Base-by-base conservation (phyloP, 148 eudicot genomes). In the Rhododendron henanense region DNA sequence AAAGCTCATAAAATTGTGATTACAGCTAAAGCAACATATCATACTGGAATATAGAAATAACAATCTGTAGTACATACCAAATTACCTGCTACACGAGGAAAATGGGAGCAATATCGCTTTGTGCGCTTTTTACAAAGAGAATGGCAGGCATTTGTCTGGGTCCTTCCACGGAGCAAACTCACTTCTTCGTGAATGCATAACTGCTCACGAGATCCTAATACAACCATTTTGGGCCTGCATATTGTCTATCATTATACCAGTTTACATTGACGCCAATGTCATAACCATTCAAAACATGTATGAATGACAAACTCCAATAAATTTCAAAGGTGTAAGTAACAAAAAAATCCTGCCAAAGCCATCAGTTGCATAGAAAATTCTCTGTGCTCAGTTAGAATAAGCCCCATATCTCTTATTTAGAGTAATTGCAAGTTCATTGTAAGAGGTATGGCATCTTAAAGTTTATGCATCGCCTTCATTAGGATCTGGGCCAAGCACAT, bases 191-290 rank as follows among this genome's bases (percentile, higher is more conserved):
- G 98, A 86, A 97, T 97, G 94, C 99, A 97, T 83, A 95, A 87
- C 79, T 97, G 99, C 90, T 97, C 99, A 33, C 99, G 96, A 85
- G 99, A 97, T 88, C 99, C 99, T 88, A 97, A 86, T n/a, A 94
- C 92, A 65, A 91, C 93, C 99, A 97, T 97, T 90, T 93, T 97
- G 81, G 98, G 99, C 93, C 99, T 97, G 94, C 91, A 89, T 59
- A 76, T 87, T n/a, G 71, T 84, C 57, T 31, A 53, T 37, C 63
- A 44, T 47, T 61, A 73, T 69, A 44, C 53, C 16, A 78, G 14
- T 53, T 41, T 7, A 78, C 47, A 61, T 39, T 51, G 33, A 28
- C 16, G 35, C 45, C 10, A 23, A 53, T 35, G 33, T 82, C 14
- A 51, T 55, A 74, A 75, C 35, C 69, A 23, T 53, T 63, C 21